Conservation (phyloP, 176 grass and related monocot species). For the Aechmea fasciata region DNA sequence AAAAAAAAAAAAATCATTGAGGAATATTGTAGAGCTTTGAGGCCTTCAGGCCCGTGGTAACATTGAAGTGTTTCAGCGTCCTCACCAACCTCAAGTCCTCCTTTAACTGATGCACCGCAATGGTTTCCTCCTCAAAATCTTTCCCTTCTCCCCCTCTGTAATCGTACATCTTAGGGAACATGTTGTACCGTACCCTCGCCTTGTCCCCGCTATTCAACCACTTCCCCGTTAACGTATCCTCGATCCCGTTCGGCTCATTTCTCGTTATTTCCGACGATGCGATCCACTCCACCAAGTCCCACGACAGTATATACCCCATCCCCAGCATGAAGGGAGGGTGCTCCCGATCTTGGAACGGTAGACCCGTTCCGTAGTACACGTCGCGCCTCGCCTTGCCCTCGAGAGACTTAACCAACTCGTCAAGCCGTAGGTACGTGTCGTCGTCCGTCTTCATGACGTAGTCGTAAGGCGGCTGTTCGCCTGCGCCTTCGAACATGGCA, state of each 20-base stretch:
- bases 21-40: constrained; percentile 23
- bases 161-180: constrained; percentile 63
- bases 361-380: constrained; percentile 47
- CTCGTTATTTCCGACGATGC: constrained; percentile 38
- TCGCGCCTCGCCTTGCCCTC: constrained; percentile 37
- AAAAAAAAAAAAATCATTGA: neutral
- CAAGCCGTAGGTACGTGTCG: constrained; percentile 68
- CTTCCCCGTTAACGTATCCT: constrained; percentile 54
- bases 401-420: constrained; percentile 41
- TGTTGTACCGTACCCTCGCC: constrained; percentile 53
- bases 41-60: constrained; percentile 20
- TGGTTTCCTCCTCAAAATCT: constrained; percentile 54
- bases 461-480: constrained; percentile 34
- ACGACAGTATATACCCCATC: constrained; percentile 73
- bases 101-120: constrained; percentile 73
- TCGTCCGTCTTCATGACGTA: constrained; percentile 85
- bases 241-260: constrained; percentile 21
- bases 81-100: constrained; percentile 35
- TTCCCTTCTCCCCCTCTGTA: constrained; percentile 28
- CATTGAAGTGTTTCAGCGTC: constrained; percentile 57
- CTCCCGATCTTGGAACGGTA: constrained; percentile 32
- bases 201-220: constrained; percentile 57
- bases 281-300: constrained; percentile 88
- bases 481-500: constrained; percentile 10
- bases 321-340: constrained; percentile 67